Conservation (phyloP, 495 filamentous ascomycete species). For the Trichoderma orchidacearum region DNA sequence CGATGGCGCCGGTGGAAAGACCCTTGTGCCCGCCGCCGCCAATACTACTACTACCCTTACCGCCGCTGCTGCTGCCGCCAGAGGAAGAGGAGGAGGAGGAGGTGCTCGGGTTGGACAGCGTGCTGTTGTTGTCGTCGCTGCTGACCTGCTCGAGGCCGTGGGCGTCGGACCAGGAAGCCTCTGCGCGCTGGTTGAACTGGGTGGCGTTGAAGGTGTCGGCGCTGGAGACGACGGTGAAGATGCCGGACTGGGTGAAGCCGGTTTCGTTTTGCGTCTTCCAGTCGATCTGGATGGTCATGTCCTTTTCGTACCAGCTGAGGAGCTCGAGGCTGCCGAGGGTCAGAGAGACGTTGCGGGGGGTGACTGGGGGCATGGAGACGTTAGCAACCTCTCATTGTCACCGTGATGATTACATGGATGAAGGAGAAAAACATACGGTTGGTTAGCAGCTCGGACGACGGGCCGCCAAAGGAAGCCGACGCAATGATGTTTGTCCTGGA, state of each 20-base stretch:
- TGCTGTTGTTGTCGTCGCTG: not conserved
- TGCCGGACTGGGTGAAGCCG: not conserved
- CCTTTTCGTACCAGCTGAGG: not conserved
- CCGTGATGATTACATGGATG: no score
- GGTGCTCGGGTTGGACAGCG: not conserved
- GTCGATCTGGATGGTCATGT: not conserved
- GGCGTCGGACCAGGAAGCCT: not conserved
- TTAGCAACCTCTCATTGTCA: not conserved
- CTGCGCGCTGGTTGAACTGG: not conserved
- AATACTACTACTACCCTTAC: no score
- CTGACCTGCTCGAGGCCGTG: not conserved
- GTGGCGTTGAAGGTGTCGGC: not conserved
- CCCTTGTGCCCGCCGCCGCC: slow-evolving; percentile 5
- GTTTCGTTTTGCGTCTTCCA: not conserved
- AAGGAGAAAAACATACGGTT: not conserved
- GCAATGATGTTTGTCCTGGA: not conserved
- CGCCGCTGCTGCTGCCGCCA: not conserved
- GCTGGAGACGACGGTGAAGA: not conserved
- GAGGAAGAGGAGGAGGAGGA: not conserved
- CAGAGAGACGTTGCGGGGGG: not conserved
- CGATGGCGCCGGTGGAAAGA: slow-evolving; percentile 20
- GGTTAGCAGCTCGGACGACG: not conserved
- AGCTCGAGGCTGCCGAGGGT: not conserved
- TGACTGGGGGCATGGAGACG: not conserved
- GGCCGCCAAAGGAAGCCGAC: not conserved